These are phyloP conservation scores for Hortiboletus flavorubellus DNA, from an alignment of 768 basidiomycete species.

Conservation along the genomic window DNA sequence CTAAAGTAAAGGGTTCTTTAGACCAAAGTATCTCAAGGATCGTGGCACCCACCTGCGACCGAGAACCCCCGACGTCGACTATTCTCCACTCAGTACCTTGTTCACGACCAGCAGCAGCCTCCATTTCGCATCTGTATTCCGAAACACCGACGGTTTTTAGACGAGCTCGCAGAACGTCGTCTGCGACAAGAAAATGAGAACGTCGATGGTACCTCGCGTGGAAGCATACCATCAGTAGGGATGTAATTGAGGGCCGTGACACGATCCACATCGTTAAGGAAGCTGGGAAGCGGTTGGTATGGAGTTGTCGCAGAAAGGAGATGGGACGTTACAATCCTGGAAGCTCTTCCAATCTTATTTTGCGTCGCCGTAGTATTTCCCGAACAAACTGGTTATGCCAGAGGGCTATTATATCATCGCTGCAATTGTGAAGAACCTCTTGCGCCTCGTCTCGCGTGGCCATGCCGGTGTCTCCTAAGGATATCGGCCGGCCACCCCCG, in stretches of 20 bases:
- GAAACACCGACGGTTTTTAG: slow-evolving; percentile 71
- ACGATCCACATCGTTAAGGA: slow-evolving; percentile 49
- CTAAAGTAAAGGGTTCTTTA: slow-evolving; percentile 23
- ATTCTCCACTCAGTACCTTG: slow-evolving; percentile 54
- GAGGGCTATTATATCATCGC: slow-evolving; percentile 42
- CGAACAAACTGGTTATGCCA: slow-evolving; percentile 45
- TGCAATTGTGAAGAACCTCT: slow-evolving; percentile 38
- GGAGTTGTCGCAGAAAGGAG: neutral
- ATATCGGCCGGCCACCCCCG: slow-evolving; percentile 24
- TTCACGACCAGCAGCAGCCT: slow-evolving; percentile 48
- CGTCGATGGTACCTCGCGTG: neutral
- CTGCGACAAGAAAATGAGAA: slow-evolving; percentile 26
- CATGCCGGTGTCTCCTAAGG: slow-evolving; percentile 28
- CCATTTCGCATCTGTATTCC: slow-evolving; percentile 84
- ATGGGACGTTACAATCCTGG: slow-evolving; percentile 43
- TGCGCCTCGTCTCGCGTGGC: slow-evolving; percentile 36
- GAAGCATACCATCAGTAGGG: slow-evolving; percentile 43
- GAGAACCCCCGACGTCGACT: slow-evolving; percentile 51
- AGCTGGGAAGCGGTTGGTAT: slow-evolving; percentile 28
- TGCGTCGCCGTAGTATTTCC: slow-evolving; percentile 41
- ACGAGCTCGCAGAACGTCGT: slow-evolving; percentile 51
- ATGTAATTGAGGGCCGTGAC: slow-evolving; percentile 43
- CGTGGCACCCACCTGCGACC: slow-evolving; percentile 40
- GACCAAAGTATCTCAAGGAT: neutral
- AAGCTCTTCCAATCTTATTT: slow-evolving; percentile 48